Evolutionary conservation across 2,329 filamentous ascomycete genomes (phyloP).

Genomic region (Diplocarpon mali): DNA sequence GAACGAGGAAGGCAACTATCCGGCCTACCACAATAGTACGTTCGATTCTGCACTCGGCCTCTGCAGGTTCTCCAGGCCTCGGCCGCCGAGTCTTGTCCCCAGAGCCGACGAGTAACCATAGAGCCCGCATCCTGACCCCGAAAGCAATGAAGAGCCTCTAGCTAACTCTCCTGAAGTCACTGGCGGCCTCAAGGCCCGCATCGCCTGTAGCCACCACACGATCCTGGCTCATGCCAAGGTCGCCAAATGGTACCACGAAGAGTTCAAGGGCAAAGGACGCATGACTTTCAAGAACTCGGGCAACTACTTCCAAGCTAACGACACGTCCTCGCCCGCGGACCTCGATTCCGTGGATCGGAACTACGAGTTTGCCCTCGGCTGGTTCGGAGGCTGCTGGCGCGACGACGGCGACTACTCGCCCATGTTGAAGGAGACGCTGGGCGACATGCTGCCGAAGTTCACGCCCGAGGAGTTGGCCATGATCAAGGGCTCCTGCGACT

Average conservation of each 20-base stretch:
- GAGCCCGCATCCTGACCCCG: too few relatives aligned
- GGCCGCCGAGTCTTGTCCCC: too few relatives aligned
- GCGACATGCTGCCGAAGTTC: slow-evolving; percentile 34
- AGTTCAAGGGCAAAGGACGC: slow-evolving; percentile 38
- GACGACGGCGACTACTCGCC: slow-evolving; percentile 39
- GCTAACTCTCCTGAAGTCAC: slow-evolving; percentile 17
- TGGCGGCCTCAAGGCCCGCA: slow-evolving; percentile 30
- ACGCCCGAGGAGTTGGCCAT: slow-evolving; percentile 37
- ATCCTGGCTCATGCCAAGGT: slow-evolving; percentile 39
- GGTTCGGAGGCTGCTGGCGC: slow-evolving; percentile 37
- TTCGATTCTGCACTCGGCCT: too few relatives aligned
- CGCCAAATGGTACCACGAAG: slow-evolving; percentile 43
- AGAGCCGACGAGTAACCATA: too few relatives aligned
- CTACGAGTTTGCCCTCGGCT: slow-evolving; percentile 36
- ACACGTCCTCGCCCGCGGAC: slow-evolving; percentile 25
- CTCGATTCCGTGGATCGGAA: slow-evolving; percentile 23
- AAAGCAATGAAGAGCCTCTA: too few relatives aligned
- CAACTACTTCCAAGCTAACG: slow-evolving; percentile 36
- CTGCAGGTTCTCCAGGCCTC: too few relatives aligned
- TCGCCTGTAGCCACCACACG: slow-evolving; percentile 35
- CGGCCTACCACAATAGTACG: slow-evolving; percentile 30
- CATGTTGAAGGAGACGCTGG: slow-evolving; percentile 34
- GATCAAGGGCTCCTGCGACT: slow-evolving; percentile 42
- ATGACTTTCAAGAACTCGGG: slow-evolving; percentile 35
- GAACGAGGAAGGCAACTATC: slow-evolving; percentile 29